Evolutionary conservation across 306 rosid genomes (phyloP).

Genomic region (Medicago truncatula): DNA sequence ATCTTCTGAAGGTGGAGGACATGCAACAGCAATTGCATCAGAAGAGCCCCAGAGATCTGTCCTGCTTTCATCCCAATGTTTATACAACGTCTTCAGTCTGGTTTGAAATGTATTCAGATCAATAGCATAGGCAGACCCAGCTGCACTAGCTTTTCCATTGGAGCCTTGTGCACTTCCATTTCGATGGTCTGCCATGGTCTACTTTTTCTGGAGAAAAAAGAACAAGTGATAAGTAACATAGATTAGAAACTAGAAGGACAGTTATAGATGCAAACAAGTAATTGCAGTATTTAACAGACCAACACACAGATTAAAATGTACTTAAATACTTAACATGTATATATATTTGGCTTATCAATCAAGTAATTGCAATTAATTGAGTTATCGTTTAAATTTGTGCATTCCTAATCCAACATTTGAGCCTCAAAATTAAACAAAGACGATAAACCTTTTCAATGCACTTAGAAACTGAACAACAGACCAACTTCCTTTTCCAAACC

Average conservation of each 20-base stretch:
- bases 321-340: not conserved
- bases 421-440: constrained; percentile 26
- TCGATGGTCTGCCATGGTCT: constrained; percentile 79
- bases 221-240: constrained; percentile 8
- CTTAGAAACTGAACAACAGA: not conserved
- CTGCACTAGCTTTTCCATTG: constrained; percentile 64
- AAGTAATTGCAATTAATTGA: constrained; percentile 2
- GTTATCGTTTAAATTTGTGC: not conserved
- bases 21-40: constrained; percentile 70
- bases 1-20: constrained; percentile 90
- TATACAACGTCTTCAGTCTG: constrained; percentile 65
- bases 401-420: not conserved
- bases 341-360: constrained; percentile 17
- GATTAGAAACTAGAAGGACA: constrained; percentile 4
- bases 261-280: not conserved
- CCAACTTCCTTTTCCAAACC: constrained; percentile 4
- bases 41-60: constrained; percentile 77
- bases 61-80: constrained; percentile 72
- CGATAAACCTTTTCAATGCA: not conserved
- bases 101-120: constrained; percentile 66
- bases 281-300: not conserved
- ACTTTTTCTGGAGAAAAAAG: not conserved
- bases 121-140: constrained; percentile 63
- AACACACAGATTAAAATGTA: not conserved
- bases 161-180: constrained; percentile 71